Evolutionary conservation across 441 rosid species (phyloP).

Genomic region (Rhodomyrtus psidioides): DNA sequence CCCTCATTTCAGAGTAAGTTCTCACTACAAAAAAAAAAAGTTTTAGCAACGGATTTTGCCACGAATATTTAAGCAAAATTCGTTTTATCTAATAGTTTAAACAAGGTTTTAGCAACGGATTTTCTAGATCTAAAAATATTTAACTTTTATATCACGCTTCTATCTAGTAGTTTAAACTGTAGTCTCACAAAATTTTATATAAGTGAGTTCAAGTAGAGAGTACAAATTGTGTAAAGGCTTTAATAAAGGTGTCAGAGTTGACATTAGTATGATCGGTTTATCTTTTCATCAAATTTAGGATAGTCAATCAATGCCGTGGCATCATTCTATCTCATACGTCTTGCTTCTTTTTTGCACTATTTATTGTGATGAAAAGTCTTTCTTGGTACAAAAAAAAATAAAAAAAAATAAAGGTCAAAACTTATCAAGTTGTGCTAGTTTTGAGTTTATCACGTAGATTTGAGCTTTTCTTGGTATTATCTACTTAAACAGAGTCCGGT

Average conservation of each 20-base stretch:
- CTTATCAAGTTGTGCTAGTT: neutral
- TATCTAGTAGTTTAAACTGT: too few species aligned
- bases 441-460: neutral
- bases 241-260: neutral
- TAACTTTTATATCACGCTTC: too few species aligned
- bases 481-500: neutral
- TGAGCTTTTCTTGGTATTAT: neutral
- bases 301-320: fast-evolving
- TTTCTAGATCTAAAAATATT: too few species aligned
- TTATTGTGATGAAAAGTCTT: fast-evolving
- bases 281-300: neutral
- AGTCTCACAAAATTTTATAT: neutral
- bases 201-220: neutral
- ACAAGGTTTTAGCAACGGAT: too few species aligned
- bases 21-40: too few species aligned
- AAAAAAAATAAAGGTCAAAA: neutral
- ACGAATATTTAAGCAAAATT: too few species aligned
- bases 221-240: neutral
- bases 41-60: too few species aligned
- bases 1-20: conserved; percentile 15
- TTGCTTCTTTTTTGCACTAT: neutral
- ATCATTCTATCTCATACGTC: neutral
- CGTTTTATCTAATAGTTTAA: too few species aligned
- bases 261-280: neutral
- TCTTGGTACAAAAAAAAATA: neutral